phyloP scores from a whole-genome alignment of 164 flowering plant species.

The Liriodendron chinense region DNA sequence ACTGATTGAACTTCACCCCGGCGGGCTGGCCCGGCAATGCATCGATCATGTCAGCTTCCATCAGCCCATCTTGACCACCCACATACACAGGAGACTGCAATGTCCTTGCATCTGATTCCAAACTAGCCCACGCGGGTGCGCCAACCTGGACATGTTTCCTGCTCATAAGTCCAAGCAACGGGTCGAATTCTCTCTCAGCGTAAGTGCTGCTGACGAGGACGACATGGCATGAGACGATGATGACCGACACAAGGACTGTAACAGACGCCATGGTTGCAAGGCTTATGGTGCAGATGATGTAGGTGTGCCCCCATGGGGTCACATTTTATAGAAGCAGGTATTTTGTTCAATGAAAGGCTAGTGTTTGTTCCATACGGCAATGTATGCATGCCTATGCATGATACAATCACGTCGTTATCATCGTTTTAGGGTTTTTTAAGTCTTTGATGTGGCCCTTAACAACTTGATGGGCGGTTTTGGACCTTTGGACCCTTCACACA shows the following conservation, averaged over 20 bases:
- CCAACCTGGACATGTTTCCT: not conserved
- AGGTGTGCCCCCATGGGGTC: not conserved
- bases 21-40: slow-evolving; percentile 47
- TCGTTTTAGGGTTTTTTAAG: no score
- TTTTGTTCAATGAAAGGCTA: not conserved
- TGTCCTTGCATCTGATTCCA: not conserved
- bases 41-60: slow-evolving; percentile 32
- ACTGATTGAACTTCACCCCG: slow-evolving; percentile 45
- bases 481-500: no score
- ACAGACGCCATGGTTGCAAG: not conserved
- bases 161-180: not conserved
- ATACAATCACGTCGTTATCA: no score
- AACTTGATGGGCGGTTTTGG: no score
- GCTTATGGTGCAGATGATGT: not conserved
- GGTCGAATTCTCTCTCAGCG: not conserved
- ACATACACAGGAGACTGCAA: not conserved
- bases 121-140: not conserved
- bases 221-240: not conserved
- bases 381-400: no score
- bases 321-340: not conserved
- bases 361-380: not conserved
- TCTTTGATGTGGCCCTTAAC: no score
- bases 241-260: not conserved
- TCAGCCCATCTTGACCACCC: slow-evolving; percentile 25
- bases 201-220: not conserved